Evolutionary conservation across 2,329 filamentous ascomycete species (phyloP).

Genomic region (Mycosphaerelloides madeirae): DNA sequence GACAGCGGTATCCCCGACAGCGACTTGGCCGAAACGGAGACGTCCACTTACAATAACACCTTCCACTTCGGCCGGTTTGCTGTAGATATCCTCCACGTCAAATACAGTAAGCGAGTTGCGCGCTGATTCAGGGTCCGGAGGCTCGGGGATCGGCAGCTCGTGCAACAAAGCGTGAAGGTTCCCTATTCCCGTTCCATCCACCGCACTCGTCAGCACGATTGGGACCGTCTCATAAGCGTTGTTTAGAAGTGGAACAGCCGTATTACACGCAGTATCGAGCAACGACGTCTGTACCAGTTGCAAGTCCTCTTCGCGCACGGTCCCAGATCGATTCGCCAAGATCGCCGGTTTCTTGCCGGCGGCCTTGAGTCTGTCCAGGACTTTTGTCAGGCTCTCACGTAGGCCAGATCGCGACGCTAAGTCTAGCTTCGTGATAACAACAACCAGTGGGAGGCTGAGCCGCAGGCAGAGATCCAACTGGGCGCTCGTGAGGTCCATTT

Average conservation of each 20-base stretch:
- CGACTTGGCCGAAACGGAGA: constrained; percentile 71
- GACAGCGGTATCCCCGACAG: constrained; percentile 70
- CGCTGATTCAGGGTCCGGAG: constrained; percentile 36
- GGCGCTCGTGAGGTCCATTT: constrained; percentile 68
- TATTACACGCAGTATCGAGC: constrained; percentile 51
- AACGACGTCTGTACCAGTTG: constrained; percentile 56
- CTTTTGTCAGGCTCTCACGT: constrained; percentile 63
- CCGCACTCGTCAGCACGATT: constrained; percentile 80
- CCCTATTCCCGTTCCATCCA: constrained; percentile 77
- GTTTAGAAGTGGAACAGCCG: constrained; percentile 50
- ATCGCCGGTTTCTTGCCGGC: constrained; percentile 70
- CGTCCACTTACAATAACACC: constrained; percentile 72
- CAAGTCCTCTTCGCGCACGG: constrained; percentile 45
- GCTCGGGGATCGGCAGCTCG: constrained; percentile 60
- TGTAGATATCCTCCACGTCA: constrained; percentile 87
- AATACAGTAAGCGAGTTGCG: constrained; percentile 54
- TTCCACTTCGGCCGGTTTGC: constrained; percentile 43
- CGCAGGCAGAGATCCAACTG: constrained; percentile 83
- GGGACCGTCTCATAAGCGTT: constrained; percentile 59
- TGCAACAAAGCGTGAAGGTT: constrained; percentile 77
- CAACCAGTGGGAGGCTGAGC: constrained; percentile 68
- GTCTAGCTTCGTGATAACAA: constrained; percentile 89
- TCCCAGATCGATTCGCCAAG: constrained; percentile 39
- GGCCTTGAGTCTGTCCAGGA: constrained; percentile 73
- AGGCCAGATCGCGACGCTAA: constrained; percentile 70